Conservation (phyloP, 495 filamentous ascomycete species). For the Tuber magnatum region DNA sequence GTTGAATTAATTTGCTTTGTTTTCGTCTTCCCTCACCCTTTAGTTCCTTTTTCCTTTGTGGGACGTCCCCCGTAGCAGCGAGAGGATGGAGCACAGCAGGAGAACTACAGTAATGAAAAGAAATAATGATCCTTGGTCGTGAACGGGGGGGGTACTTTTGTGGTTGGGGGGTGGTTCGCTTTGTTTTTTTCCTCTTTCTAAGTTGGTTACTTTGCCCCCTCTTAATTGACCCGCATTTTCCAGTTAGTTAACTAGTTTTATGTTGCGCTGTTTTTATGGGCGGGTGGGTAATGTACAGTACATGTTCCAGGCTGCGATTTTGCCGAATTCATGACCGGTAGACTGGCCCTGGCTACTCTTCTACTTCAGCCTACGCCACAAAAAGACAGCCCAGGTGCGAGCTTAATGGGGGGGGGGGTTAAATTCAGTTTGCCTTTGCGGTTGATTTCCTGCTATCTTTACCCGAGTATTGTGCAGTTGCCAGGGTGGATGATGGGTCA, state of each 20-base stretch:
- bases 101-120: background rate
- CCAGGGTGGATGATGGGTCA: background rate
- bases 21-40: conserved; percentile 7
- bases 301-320: background rate
- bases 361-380: background rate
- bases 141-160: background rate
- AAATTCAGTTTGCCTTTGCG: background rate
- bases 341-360: background rate
- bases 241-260: background rate
- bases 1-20: conserved; percentile 15
- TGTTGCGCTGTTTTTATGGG: background rate
- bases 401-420: background rate
- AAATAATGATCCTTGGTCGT: background rate
- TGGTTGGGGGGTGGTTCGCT: background rate
- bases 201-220: background rate
- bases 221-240: background rate
- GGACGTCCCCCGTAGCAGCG: background rate
- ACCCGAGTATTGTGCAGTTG: background rate
- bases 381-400: background rate
- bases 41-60: background rate
- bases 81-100: background rate
- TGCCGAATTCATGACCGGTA: background rate
- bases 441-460: background rate
- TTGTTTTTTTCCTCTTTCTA: background rate
- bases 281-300: conserved; percentile 2